Evolutionary conservation across 2,329 filamentous ascomycete species (phyloP), one percentile per base, ranked within the genome.

Genomic region (Ceratocystis huliohia): DNA sequence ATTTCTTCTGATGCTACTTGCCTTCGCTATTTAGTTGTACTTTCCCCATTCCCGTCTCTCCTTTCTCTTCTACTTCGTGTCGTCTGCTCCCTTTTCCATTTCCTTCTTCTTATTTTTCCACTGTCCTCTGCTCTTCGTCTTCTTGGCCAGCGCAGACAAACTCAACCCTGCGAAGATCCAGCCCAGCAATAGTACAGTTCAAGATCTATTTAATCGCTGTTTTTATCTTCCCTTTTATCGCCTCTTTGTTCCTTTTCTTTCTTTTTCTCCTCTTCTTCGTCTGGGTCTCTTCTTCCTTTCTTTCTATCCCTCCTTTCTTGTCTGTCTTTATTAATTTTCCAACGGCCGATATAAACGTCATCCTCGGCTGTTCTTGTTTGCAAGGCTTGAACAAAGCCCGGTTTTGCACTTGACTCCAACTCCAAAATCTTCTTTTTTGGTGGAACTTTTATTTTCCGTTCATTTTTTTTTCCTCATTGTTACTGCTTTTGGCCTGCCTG

Each of bases 301-400:
- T 22, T 25, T 41, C 44, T 20, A 22, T 33, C 37, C 3, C 25
- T 59, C 20, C 41, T 15, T 13, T 28, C 25, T 28, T 56, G 28
- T 41, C 37, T 56, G n/a, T 44, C 22, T 20, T 45, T 15, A 4
- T 15, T 45, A 2, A 44, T 20, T 41, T 15, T 45, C 61, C 61
- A 63, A 59, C 56, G 25, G 56, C 33, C 56, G 56, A 59, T 59
- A 59, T 59, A 59, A 59, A 59, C 56, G 56, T 59, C 56, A 59
- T 59, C 56, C 56, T 59, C 56, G 56, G 56, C 56, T 59, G 56
- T 59, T 59, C 28, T 30, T 22, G n/a, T n/a, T 33, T 30, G 17
- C 30, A n/a, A 17, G 15, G 8, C 56, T 59, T 59, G 28, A 28
- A 37, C 48, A 53, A n/a, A 53, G n/a, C n/a, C 37, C 37, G 13